A percentile compares a stretch with the other conserved stretches of the same genome.
Conservation (phyloP, 345 rosid genomes). For the Aquilaria malaccensis region DNA sequence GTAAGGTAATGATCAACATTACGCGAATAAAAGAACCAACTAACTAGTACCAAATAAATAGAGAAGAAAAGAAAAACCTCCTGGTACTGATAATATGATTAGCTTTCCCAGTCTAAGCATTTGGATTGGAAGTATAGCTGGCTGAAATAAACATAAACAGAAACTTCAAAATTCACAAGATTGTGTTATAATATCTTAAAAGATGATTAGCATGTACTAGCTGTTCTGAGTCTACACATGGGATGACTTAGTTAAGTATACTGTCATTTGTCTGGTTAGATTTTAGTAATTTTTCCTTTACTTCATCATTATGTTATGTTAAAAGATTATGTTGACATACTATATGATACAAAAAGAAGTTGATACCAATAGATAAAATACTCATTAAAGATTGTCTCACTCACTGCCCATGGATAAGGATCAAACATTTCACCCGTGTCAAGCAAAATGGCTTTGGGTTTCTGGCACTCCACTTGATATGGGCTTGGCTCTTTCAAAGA, state of each 20-base stretch:
- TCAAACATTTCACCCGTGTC: conserved; percentile 48
- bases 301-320: neutral
- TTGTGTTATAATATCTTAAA: too few species aligned
- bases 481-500: conserved; percentile 39
- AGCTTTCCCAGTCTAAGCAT: conserved; percentile 42
- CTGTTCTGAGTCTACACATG: too few species aligned
- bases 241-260: too few species aligned
- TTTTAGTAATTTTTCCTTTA: too few species aligned
- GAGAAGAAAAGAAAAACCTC: conserved; percentile 30
- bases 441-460: conserved; percentile 46
- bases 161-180: too few species aligned
- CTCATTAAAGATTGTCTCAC: conserved; percentile 14
- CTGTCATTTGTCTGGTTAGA: too few species aligned
- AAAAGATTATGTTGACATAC: too few species aligned
- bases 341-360: too few species aligned
- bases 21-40: neutral
- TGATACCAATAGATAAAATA: neutral
- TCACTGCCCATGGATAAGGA: conserved; percentile 57
- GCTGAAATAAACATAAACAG: conserved; percentile 17
- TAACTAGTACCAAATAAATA: neutral
- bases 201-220: too few species aligned
- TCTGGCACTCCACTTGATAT: conserved; percentile 46
- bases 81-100: conserved; percentile 51
- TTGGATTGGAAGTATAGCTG: conserved; percentile 54
- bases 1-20: neutral